Evolutionary conservation across 805 yeast genomes (phyloP).

Genomic region (Priceomyces medius): DNA sequence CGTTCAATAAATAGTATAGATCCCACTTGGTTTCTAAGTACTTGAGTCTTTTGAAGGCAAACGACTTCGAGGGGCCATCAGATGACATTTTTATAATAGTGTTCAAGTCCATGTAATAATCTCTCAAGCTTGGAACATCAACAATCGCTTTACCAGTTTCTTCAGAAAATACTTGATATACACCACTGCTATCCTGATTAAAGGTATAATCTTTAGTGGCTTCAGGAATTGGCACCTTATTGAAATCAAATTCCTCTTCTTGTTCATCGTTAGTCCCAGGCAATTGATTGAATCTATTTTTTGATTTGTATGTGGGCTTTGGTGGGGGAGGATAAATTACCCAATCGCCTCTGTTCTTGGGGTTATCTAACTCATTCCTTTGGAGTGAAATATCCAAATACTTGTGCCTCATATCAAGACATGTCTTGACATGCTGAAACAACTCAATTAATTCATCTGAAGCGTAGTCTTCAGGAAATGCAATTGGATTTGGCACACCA

Average conservation of each 20-base stretch:
- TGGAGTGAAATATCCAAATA: constrained; percentile 75
- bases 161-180: constrained; percentile 58
- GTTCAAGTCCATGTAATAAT: constrained; percentile 82
- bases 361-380: constrained; percentile 65
- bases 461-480: constrained; percentile 53
- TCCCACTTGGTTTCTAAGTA: constrained; percentile 97
- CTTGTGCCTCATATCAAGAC: constrained; percentile 73
- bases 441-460: constrained; percentile 67
- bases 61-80: constrained; percentile 95
- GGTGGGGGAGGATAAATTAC: constrained; percentile 91
- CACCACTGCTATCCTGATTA: constrained; percentile 59
- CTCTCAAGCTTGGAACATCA: constrained; percentile 77
- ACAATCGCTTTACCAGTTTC: constrained; percentile 39
- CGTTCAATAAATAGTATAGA: constrained; percentile 81
- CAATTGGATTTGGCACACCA: constrained; percentile 9
- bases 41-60: constrained; percentile 91
- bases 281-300: constrained; percentile 47
- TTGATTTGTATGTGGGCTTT: constrained; percentile 75
- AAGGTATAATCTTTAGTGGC: constrained; percentile 40
- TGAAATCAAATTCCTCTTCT: constrained; percentile 59
- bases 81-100: constrained; percentile 71
- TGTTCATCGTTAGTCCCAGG: constrained; percentile 28
- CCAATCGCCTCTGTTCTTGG: constrained; percentile 78
- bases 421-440: constrained; percentile 58
- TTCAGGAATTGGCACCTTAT: constrained; percentile 55